Conservation (phyloP, 2,329 filamentous ascomycete species). For the Dactylellina drechsleri region DNA sequence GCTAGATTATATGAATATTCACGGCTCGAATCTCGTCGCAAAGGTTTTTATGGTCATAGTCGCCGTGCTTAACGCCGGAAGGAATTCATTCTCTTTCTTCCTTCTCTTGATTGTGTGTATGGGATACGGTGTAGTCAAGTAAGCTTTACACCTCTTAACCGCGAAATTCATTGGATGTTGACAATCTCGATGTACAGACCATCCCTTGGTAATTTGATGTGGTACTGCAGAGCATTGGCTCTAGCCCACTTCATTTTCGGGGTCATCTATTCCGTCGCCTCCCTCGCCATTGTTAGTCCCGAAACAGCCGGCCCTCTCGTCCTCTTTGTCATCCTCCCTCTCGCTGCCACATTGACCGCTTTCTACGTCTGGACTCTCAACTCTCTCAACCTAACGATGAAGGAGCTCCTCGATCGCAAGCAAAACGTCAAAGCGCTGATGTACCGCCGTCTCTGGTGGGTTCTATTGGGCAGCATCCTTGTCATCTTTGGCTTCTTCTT, state of each 20-base stretch:
- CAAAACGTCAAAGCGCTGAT: slow-evolving; percentile 92
- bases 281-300: slow-evolving; percentile 76
- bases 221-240: slow-evolving; percentile 88
- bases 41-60: slow-evolving; percentile 90
- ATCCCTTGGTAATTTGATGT: slow-evolving; percentile 88
- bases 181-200: slow-evolving; percentile 45
- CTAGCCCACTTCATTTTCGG: slow-evolving; percentile 95
- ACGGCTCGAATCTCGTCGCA: slow-evolving; percentile 82
- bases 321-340: slow-evolving; percentile 88
- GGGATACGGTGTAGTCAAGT: slow-evolving; percentile 97
- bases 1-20: slow-evolving; percentile 86
- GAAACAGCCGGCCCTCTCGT: slow-evolving; percentile 77
- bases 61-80: slow-evolving; percentile 88
- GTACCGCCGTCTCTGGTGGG: slow-evolving; percentile 99
- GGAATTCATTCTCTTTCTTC: slow-evolving; percentile 99
- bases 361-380: slow-evolving; percentile 99
- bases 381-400: slow-evolving; percentile 92
- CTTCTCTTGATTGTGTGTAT: slow-evolving; percentile 97
- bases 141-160: slow-evolving; percentile 23
- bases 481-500: slow-evolving; percentile 99
- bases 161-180: not conserved
- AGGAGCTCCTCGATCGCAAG: slow-evolving; percentile 92
- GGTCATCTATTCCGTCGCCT: slow-evolving; percentile 89
- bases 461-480: slow-evolving; percentile 87
- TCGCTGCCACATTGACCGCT: slow-evolving; percentile 89